Evolutionary conservation across 202 grass and related monocot genomes (phyloP).

Genomic region (Sporobolus alterniflorus): DNA sequence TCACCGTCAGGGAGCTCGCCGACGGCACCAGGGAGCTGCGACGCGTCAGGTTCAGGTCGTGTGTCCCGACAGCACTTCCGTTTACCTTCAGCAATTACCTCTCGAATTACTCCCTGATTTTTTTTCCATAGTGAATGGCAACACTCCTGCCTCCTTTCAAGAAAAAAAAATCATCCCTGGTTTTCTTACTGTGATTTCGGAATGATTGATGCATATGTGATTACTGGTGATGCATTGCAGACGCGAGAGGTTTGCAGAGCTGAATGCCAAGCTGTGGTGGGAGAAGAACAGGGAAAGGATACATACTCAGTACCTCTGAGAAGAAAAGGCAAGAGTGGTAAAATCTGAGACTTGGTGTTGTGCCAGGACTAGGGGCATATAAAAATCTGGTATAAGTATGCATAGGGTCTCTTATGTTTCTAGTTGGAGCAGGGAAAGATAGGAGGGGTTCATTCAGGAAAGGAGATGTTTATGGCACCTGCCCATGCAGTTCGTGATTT

Average conservation of each 20-base stretch:
- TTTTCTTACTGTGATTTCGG: neutral
- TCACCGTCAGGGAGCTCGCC: constrained; percentile 75
- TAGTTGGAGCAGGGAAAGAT: constrained; percentile 44
- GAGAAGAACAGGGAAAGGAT: constrained; percentile 92
- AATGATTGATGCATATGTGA: no score
- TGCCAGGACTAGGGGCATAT: constrained; percentile 24
- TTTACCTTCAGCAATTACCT: neutral
- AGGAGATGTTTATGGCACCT: constrained; percentile 17
- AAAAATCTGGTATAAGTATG: constrained; percentile 40
- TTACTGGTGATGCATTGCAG: constrained; percentile 35
- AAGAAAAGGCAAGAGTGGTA: neutral
- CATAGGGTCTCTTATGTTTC: constrained; percentile 19
- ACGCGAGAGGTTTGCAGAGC: constrained; percentile 80
- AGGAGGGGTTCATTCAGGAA: neutral
- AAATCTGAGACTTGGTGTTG: neutral
- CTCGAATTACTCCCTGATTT: neutral
- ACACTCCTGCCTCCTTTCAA: no score
- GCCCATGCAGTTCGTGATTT: constrained; percentile 30
- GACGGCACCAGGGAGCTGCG: constrained; percentile 74
- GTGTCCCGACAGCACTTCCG: no score
- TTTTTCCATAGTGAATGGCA: no score
- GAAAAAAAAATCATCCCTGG: no score
- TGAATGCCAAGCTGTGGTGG: constrained; percentile 86
- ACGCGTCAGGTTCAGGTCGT: constrained; percentile 79
- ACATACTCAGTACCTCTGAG: constrained; percentile 67